Percentiles rank a stretch among this genome's conserved stretches.
Evolutionary conservation across 1,284 basidiomycete genomes (phyloP).

Genomic region (Sanguinoderma infundibulare): DNA sequence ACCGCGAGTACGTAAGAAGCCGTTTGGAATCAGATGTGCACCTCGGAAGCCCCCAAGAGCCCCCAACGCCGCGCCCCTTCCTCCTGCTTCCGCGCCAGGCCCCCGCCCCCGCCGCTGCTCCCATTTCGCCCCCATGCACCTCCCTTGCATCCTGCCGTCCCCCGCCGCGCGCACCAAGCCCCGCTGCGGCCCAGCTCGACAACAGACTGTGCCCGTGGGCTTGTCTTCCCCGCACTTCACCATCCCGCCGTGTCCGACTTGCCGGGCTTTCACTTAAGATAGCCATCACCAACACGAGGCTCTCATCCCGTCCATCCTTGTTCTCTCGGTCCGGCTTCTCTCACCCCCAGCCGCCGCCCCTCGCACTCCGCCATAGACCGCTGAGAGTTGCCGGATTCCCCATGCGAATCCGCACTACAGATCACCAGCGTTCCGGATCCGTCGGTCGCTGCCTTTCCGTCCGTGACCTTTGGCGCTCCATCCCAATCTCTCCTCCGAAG

Average conservation of each 20-base stretch:
- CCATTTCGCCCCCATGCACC: not conserved
- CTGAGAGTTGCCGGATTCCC: not conserved
- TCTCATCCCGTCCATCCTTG: not conserved
- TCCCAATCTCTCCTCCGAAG: not conserved
- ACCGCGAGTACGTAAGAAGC: constrained; percentile 19
- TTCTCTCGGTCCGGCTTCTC: constrained; percentile 8
- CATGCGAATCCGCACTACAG: not conserved
- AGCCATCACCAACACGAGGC: constrained; percentile 4
- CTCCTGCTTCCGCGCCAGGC: constrained; percentile 5
- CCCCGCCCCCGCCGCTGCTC: constrained; percentile 4
- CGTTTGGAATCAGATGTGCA: constrained; percentile 18
- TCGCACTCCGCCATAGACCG: not conserved
- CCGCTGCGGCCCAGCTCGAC: not conserved
- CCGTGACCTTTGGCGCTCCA: not conserved
- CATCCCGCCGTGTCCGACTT: not conserved
- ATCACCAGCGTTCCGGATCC: constrained; percentile 5
- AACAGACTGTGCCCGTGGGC: no score
- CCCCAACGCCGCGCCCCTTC: not conserved
- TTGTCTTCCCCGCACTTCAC: no score
- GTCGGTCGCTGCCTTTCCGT: constrained; percentile 3
- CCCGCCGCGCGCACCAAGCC: not conserved
- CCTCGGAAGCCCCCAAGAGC: constrained; percentile 2
- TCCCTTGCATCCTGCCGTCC: not conserved
- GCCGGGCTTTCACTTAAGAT: constrained; percentile 6
- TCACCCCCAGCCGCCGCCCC: constrained; percentile 6